phyloP scores from a whole-genome alignment of 2,329 filamentous ascomycete species.

The Aureobasidium sp. region DNA sequence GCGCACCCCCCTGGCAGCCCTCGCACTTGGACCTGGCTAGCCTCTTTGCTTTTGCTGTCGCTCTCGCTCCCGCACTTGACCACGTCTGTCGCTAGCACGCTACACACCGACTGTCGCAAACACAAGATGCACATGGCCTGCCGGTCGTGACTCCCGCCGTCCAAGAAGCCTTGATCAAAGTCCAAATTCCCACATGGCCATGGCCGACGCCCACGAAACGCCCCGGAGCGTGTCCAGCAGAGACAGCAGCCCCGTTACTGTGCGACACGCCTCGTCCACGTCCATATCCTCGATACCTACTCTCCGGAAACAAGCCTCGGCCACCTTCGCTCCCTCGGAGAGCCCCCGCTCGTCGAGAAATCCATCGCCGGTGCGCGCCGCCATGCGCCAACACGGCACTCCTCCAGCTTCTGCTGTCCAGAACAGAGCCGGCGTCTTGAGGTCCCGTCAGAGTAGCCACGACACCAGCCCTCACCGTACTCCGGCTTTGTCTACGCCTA shows the following conservation, averaged over 20 bases:
- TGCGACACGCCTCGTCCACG: conserved; percentile 11
- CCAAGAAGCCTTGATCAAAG: not conserved
- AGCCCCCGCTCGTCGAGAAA: conserved; percentile 41
- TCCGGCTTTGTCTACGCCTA: conserved; percentile 25
- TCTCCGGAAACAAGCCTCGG: conserved; percentile 21
- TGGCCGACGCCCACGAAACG: conserved; percentile 7
- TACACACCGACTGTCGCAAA: not conserved
- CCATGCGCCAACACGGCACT: conserved; percentile 21
- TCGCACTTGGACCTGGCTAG: not conserved
- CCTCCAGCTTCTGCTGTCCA: conserved; percentile 13
- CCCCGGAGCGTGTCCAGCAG: conserved; percentile 13
- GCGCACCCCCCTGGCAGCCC: not conserved
- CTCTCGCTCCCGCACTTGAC: not conserved
- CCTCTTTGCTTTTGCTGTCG: not conserved
- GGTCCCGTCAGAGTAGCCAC: conserved; percentile 37
- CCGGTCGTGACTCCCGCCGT: not conserved
- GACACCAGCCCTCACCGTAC: conserved; percentile 34
- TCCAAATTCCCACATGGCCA: not conserved
- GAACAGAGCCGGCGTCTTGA: conserved; percentile 21
- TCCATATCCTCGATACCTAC: conserved; percentile 13
- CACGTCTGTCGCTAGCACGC: not conserved
- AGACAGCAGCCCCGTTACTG: conserved; percentile 15
- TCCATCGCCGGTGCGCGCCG: conserved; percentile 33
- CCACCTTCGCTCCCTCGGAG: conserved; percentile 23
- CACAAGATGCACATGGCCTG: conserved; percentile 2